A percentile compares a stretch with the other conserved stretches of the same genome.
Evolutionary conservation across 345 rosid genomes (phyloP).

Genomic region (Eucalyptus camaldulensis): DNA sequence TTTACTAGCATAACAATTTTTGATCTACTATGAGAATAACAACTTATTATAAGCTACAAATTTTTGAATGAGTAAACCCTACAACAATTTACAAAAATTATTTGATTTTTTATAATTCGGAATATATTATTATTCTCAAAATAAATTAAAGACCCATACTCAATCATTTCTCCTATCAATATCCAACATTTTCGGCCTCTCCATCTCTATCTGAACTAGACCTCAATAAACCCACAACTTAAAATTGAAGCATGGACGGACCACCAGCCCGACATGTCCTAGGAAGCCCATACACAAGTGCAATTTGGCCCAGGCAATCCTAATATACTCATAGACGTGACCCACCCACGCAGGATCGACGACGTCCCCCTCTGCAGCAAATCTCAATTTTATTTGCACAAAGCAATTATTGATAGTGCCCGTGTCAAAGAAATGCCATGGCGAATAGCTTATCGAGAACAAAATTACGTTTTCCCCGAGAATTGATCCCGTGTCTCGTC

Average conservation of each 20-base stretch:
- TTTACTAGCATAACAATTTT: too few relatives aligned
- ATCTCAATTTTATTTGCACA: background rate
- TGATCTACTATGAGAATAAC: too few relatives aligned
- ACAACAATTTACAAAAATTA: too few relatives aligned
- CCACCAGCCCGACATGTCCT: background rate
- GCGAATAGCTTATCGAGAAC: background rate
- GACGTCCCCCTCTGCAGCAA: background rate
- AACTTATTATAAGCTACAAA: too few relatives aligned
- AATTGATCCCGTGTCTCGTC: background rate
- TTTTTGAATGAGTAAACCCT: too few relatives aligned
- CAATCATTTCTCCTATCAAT: background rate
- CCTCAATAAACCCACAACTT: too few relatives aligned
- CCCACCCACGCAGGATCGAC: background rate
- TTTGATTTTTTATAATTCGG: too few relatives aligned
- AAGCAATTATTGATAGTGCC: too few relatives aligned
- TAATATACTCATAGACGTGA: background rate
- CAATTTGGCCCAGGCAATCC: background rate
- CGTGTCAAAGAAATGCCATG: background rate
- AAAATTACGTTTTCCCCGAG: background rate
- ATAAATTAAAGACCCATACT: accelerated
- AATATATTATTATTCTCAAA: too few relatives aligned
- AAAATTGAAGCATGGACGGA: background rate
- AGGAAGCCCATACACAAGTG: background rate
- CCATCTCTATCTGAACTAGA: too few relatives aligned
- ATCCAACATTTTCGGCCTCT: background rate